phyloP scores from a whole-genome alignment of 768 basidiomycete genomes.

The Exsudoporus frostii region DNA sequence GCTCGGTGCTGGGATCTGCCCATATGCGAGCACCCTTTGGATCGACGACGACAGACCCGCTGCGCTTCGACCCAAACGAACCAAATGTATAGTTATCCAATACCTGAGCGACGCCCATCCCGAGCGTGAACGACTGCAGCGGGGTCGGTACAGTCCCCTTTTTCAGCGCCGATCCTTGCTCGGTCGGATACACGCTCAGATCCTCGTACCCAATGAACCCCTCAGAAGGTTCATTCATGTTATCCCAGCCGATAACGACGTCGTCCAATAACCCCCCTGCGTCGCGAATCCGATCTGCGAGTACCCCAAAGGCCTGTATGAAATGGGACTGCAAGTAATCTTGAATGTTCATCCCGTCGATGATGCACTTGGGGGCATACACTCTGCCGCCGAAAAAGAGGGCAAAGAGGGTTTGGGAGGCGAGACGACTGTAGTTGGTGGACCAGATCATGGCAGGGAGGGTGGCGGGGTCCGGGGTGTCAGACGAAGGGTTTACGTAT shows the following conservation, averaged over 20 bases:
- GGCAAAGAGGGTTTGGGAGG: conserved; percentile 87
- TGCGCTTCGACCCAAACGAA: conserved; percentile 67
- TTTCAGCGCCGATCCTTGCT: conserved; percentile 71
- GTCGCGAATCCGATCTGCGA: conserved; percentile 75
- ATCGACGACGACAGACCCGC: conserved; percentile 78
- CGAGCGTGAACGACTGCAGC: conserved; percentile 77
- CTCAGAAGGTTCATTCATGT: conserved; percentile 91
- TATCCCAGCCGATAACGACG: conserved; percentile 96
- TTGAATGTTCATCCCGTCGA: conserved; percentile 91
- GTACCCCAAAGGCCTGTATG: conserved; percentile 66
- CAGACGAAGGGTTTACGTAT: conserved; percentile 55
- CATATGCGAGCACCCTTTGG: conserved; percentile 80
- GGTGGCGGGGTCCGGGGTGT: conserved; percentile 60
- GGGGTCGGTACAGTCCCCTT: conserved; percentile 89
- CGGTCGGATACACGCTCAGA: conserved; percentile 57
- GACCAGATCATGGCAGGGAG: conserved; percentile 97
- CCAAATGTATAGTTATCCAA: conserved; percentile 84
- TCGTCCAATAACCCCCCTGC: conserved; percentile 76
- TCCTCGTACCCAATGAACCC: conserved; percentile 69
- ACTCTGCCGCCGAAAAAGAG: conserved; percentile 90
- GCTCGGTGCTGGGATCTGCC: conserved; percentile 54
- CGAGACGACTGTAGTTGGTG: conserved; percentile 90
- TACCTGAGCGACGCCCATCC: conserved; percentile 81
- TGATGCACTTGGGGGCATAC: conserved; percentile 87
- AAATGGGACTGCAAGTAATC: conserved; percentile 80